Base-by-base conservation (phyloP, 1,139 yeast genomes). In the Hemisphaericaspora lyxosophila region DNA sequence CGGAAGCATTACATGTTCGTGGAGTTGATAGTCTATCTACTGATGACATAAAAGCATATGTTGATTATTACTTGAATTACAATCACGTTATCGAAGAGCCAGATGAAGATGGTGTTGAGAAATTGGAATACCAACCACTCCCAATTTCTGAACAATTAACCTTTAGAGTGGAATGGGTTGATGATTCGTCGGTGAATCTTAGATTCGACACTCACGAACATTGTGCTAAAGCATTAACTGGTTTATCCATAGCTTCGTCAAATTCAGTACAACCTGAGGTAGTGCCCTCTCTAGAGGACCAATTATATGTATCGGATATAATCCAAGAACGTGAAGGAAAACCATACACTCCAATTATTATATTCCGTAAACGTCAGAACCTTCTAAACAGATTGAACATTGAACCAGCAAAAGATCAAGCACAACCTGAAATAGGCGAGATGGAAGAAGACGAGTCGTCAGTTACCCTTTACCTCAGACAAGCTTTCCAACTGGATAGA, bases 21-120 rank as follows among this genome's bases (percentile, higher is more conserved):
- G 94, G 94, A 14, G 92, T 85, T 2, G 88, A 85, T 46, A 78
- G 73, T 36, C 64, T 85, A 44, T 75, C 85, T 29, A 82, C 88
- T 2, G 70, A 74, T 33, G 85, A 82, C 40, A 76, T 85, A 44
- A 78, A 80, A 51, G 59, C 69, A 13, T 84, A 71, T 51, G 59
- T 82, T 13, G 77, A 76, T 38, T 60, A 64, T 40, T 73, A 76
- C 50, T 52, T 80, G 35, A 77, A 77, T 47, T 67, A 62, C 43
- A 51, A 34, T 11, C 31, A 28, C n/a, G 34, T 28, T 14, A 29
- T 36, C 9, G 53, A 49, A 15, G 50, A 45, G 17, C 56, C 57
- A 12, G 51, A 40, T 11, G 42, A 39, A 14, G 49, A 43, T 18
- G 34, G 36, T n/a, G 44, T 26, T 14, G 31, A 35, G 12, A 38